Evolutionary conservation across 208 protist species (phyloP).

Genomic region (Trypanosoma platydactyli): DNA sequence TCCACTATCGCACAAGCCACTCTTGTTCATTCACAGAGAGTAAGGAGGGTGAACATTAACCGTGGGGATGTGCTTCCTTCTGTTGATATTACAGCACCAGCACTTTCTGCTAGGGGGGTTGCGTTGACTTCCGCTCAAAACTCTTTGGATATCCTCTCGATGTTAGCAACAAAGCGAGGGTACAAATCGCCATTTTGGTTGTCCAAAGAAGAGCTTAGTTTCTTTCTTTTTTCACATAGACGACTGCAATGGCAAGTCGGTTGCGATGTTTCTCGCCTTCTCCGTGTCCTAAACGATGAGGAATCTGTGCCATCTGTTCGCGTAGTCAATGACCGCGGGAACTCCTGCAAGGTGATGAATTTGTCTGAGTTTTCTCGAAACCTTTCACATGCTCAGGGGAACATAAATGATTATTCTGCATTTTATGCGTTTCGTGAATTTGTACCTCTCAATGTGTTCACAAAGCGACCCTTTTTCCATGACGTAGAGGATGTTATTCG

Average conservation of each 20-base stretch:
- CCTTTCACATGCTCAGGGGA: not conserved
- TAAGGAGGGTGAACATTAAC: conserved; percentile 14
- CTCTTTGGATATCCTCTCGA: conserved; percentile 10
- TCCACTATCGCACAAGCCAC: not conserved
- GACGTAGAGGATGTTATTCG: conserved; percentile 43
- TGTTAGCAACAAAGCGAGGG: not conserved
- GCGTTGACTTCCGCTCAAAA: conserved; percentile 29
- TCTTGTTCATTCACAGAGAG: conserved; percentile 9
- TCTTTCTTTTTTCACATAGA: conserved; percentile 13
- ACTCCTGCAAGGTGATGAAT: conserved; percentile 4
- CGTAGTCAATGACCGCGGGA: conserved; percentile 25
- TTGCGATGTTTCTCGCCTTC: conserved; percentile 2
- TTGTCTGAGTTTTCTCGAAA: conserved; percentile 21
- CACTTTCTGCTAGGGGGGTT: conserved; percentile 41
- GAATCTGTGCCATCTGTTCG: conserved; percentile 21
- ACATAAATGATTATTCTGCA: not conserved
- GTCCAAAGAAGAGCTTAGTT: conserved; percentile 28
- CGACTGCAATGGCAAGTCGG: not conserved
- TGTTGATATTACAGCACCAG: conserved; percentile 33
- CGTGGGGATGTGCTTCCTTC: conserved; percentile 31
- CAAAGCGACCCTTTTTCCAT: conserved; percentile 28
- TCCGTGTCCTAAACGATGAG: not conserved
- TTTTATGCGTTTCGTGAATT: conserved; percentile 56
- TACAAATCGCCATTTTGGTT: conserved; percentile 69
- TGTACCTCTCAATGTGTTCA: conserved; percentile 51